Evolutionary conservation across 768 basidiomycete species (phyloP), one percentile per base, ranked within the genome.

Genomic region (Tubosaeta sp.): DNA sequence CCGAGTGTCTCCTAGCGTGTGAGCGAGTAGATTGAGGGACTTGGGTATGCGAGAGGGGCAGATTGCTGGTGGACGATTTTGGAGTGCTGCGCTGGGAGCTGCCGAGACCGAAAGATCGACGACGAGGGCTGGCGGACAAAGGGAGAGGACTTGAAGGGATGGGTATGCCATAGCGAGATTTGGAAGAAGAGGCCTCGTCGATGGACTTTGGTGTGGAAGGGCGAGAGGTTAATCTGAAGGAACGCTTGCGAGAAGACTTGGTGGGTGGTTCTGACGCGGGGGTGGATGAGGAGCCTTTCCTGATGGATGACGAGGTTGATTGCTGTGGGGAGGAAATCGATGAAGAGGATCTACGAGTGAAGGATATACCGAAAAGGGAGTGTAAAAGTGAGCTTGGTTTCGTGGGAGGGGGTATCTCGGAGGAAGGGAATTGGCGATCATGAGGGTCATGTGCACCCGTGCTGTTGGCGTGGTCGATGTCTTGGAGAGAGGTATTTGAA

Each of bases 41-140:
- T 14, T 57, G 63, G 22, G 26, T n/a, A 8, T 31, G 54, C 12
- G 65, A 63, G 11, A 69, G 59, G 22, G 69, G 67, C 11, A 71
- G 14, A 41, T 69, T 51, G 0, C 48, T 47, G 9, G 67, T 48
- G 14, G 67, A 69, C 14, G 69, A 65, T 50, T 64, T 69, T 11
- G 67, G 69, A 5, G 67, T 61, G 48, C 48, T 58, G 37, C 57
- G 59, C 17, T 67, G 69, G 31, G 69, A 65, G 39, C 26, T 48
- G 6, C 52, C 62, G 48, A 71, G 53, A 46, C 67, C 67, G 17
- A 69, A 69, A 1, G 67, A 69, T 17, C 68, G 55, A 13, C 69
- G 65, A 45, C 67, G 69, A 16, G 67, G 67, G 29, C 69, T 69
- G 19, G 69, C 67, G 6, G 67, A 67, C 43, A 69, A 49, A n/a